Evolutionary conservation across 169 alveolate genomes (phyloP).

Genomic region (Eimeria acervulina): DNA sequence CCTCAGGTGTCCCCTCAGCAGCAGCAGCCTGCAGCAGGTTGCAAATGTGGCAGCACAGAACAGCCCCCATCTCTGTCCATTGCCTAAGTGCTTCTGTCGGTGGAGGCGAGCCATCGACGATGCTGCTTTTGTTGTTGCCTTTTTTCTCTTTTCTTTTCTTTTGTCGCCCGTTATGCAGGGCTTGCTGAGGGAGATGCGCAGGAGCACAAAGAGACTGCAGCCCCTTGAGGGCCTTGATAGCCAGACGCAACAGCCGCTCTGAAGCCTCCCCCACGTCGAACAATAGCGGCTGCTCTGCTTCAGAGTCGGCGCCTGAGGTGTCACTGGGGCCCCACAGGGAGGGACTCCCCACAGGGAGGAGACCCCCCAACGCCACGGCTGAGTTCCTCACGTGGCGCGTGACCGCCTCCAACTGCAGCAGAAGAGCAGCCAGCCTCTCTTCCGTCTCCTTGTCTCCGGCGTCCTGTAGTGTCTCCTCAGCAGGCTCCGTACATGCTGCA

Average conservation of each 20-base stretch:
- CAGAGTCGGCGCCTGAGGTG: background rate
- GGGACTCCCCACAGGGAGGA: background rate
- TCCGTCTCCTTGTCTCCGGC: background rate
- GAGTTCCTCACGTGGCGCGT: slow-evolving; percentile 43
- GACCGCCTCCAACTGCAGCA: slow-evolving; percentile 52
- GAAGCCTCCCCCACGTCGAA: background rate
- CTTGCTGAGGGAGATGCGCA: background rate
- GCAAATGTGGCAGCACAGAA: background rate
- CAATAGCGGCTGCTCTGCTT: background rate
- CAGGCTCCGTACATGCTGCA: background rate
- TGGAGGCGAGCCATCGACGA: background rate
- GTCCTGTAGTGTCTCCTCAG: background rate
- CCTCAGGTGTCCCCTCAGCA: slow-evolving; percentile 18
- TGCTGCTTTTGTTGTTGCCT: background rate
- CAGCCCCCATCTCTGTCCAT: slow-evolving; percentile 50
- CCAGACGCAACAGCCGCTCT: background rate
- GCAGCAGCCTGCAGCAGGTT: background rate
- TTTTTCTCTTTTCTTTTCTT: background rate
- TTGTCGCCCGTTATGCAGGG: background rate
- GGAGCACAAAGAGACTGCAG: background rate
- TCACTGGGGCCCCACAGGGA: background rate
- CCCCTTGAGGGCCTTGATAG: slow-evolving; percentile 4
- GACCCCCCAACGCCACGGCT: background rate
- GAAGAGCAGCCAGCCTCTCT: background rate
- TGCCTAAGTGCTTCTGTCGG: background rate